A percentile compares a stretch with the other conserved stretches of the same genome.
phyloP scores from a whole-genome alignment of 768 basidiomycete genomes.

The Tricholoma saponaceum region DNA sequence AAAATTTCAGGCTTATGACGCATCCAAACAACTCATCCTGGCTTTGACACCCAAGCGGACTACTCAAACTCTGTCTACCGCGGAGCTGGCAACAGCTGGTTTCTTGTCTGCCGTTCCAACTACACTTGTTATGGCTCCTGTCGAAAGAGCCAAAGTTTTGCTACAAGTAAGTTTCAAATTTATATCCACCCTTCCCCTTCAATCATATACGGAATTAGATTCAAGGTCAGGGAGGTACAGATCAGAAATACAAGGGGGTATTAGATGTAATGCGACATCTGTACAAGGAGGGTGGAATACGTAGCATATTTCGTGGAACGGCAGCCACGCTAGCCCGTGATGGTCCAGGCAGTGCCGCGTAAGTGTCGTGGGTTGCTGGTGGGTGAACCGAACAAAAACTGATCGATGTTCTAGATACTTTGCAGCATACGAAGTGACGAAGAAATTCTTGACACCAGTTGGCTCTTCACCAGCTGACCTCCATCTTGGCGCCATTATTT shows the following conservation, averaged over 20 bases:
- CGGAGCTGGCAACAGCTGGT: constrained; percentile 88
- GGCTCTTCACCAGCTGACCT: constrained; percentile 78
- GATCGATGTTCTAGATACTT: constrained; percentile 66
- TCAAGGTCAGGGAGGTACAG: constrained; percentile 78
- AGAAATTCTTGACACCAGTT: constrained; percentile 78
- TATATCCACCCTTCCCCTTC: background rate
- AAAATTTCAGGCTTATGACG: constrained; percentile 76
- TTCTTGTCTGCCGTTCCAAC: constrained; percentile 93
- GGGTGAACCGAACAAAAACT: constrained; percentile 1
- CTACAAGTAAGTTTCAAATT: constrained; percentile 58
- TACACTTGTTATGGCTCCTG: constrained; percentile 90
- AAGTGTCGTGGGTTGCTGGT: constrained; percentile 28
- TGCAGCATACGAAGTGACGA: constrained; percentile 93
- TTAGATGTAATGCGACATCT: constrained; percentile 86
- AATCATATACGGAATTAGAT: constrained; percentile 43
- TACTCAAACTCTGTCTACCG: constrained; percentile 55
- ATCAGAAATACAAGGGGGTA: constrained; percentile 83
- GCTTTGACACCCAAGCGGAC: constrained; percentile 74
- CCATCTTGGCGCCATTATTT: constrained; percentile 79
- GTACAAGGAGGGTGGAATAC: constrained; percentile 90
- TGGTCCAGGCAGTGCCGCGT: constrained; percentile 96
- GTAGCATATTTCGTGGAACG: constrained; percentile 90
- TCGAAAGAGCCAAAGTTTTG: constrained; percentile 94
- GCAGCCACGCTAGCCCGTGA: constrained; percentile 92
- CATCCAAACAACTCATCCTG: constrained; percentile 84